Base-by-base conservation (phyloP, 306 rosid species). In the Purshia tridentata region DNA sequence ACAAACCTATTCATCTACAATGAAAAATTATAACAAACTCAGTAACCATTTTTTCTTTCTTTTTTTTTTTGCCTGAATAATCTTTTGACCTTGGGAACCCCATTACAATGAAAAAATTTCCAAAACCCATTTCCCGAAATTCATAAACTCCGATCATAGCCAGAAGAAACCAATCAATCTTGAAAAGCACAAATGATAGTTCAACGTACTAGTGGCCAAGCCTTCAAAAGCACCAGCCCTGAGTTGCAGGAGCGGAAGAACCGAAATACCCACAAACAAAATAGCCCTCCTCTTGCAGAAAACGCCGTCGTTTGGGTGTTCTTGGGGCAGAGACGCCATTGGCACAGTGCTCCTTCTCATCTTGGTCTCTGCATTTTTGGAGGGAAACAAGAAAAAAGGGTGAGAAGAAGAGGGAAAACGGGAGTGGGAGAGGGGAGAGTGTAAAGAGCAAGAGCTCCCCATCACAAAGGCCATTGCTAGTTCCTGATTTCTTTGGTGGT, bases 161-260 rank as follows among this genome's bases (percentile, higher is more conserved):
- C 42, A 15, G 37, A 44, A 55, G 35, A 62, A 78, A 51, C 23
- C 29, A 56, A 53, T 6, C 45, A 72, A 55, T 47, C 37, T 15
- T 15, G 48, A 39, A 35, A 47, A 55, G 58, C 41, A 49, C n/a
- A 29, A 73, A 11, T n/a, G 64, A 2, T 29, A 6, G 4, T 22
- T 53, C 15, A 76, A 79, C 81, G 82, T 64, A 85, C 96, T 74
- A 42, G 84, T 19, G 29, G 73, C 39, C 57, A 76, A 73, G 51
- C 78, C 72, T 71, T 86, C 87, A 71, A 88, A 62, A 80, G 98
- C 97, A 8, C 61, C 44, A 41, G 88, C 98, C 40, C 60, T 84
- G 52, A 85, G 83, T 12, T 84, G 88, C 40, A 92, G 74, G 23
- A 89, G 72, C 0, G 99, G 99, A 77, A 91, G 84, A 80, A 88